Conservation (phyloP, 805 yeast genomes). For the Wickerhamiella azymoides region DNA sequence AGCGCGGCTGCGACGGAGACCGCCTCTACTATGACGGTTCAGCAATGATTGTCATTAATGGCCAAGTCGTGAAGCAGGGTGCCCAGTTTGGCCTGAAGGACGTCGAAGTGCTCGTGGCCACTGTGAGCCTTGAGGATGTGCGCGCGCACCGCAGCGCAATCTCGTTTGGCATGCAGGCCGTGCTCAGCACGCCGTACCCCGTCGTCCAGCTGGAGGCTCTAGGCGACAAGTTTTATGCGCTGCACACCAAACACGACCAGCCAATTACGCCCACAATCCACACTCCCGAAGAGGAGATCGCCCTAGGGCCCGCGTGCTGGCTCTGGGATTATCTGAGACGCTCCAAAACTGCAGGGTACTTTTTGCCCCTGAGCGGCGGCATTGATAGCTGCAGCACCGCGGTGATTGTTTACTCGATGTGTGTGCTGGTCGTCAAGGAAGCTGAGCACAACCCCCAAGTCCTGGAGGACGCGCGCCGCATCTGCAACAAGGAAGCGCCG, state of each 20-base stretch:
- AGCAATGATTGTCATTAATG: slow-evolving; percentile 87
- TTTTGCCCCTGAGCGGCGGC: slow-evolving; percentile 91
- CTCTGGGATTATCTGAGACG: slow-evolving; percentile 95
- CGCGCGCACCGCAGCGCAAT: slow-evolving; percentile 59
- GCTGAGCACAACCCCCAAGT: slow-evolving; percentile 61
- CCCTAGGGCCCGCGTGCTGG: slow-evolving; percentile 99
- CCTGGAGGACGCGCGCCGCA: slow-evolving; percentile 53
- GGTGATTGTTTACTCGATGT: slow-evolving; percentile 87
- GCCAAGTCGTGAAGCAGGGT: slow-evolving; percentile 84
- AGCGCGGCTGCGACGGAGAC: slow-evolving; percentile 97
- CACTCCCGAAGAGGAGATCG: slow-evolving; percentile 89
- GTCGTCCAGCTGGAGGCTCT: slow-evolving; percentile 2
- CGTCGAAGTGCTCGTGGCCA: slow-evolving; percentile 92
- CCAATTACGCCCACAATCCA: slow-evolving; percentile 32
- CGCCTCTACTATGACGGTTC: slow-evolving; percentile 94
- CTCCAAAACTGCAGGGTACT: slow-evolving; percentile 79
- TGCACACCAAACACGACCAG: background rate
- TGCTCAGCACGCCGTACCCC: background rate
- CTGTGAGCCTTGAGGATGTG: slow-evolving; percentile 85
- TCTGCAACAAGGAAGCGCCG: slow-evolving; percentile 40
- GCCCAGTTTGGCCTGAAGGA: slow-evolving; percentile 79
- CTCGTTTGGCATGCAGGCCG: slow-evolving; percentile 63
- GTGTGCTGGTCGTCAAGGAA: slow-evolving; percentile 66
- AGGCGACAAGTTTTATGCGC: background rate
- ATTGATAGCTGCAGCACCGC: slow-evolving; percentile 98